Conservation (phyloP, 352 stramenopile species). For the Pelagophyceae sp. region DNA sequence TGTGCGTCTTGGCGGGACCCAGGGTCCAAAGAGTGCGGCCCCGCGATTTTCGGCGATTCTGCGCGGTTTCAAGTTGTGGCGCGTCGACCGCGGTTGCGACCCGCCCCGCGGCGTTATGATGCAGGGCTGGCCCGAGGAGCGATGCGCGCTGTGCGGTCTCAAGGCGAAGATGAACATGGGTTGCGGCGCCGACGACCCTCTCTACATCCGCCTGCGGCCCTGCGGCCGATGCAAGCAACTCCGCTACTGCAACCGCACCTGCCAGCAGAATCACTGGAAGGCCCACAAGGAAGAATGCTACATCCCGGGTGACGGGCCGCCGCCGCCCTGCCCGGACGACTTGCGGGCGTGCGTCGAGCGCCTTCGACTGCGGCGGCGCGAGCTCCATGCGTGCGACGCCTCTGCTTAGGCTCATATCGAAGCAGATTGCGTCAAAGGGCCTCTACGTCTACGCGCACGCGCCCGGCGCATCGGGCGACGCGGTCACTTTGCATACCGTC, state of each 20-base stretch:
- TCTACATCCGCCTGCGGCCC: conserved; percentile 10
- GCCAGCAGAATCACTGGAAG: conserved; percentile 77
- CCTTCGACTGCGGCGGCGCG: too few relatives aligned
- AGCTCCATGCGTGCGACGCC: too few relatives aligned
- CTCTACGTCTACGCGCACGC: background rate
- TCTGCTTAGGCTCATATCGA: background rate
- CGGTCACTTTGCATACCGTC: background rate
- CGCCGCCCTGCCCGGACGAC: background rate
- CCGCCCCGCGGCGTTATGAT: too few relatives aligned
- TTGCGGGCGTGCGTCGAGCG: background rate
- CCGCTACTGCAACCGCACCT: conserved; percentile 69
- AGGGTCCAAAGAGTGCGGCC: too few relatives aligned
- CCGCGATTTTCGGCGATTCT: too few relatives aligned
- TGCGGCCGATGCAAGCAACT: conserved; percentile 72
- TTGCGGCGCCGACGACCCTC: background rate
- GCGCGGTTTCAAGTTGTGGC: too few relatives aligned
- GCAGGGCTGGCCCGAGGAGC: conserved; percentile 14
- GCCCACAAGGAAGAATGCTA: conserved; percentile 23
- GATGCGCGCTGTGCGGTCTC: background rate
- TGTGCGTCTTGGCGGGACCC: too few relatives aligned
- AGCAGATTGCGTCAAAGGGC: background rate
- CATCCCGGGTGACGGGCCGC: background rate
- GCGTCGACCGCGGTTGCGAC: too few relatives aligned
- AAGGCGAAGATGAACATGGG: conserved; percentile 13
- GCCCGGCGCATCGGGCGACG: background rate